Conservation (phyloP, 495 filamentous ascomycete species). For the Aspergillus conjunctus region DNA sequence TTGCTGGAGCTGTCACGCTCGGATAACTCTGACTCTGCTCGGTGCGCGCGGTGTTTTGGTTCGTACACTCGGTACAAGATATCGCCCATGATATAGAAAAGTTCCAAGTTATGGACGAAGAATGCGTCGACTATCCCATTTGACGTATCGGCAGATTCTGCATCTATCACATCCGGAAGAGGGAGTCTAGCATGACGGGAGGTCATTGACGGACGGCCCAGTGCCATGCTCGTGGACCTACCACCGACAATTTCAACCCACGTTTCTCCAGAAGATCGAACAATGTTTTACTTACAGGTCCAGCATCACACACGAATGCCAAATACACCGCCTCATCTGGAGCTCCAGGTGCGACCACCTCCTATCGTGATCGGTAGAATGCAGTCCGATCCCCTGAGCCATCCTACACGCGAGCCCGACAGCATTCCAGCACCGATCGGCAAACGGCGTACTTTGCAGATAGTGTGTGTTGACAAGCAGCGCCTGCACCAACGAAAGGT, state of each 20-base stretch:
- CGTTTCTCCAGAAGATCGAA: background rate
- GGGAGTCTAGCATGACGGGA: constrained; percentile 35
- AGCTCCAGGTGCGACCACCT: constrained; percentile 31
- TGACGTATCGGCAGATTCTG: background rate
- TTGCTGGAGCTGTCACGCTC: constrained; percentile 21
- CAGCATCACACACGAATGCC: constrained; percentile 51
- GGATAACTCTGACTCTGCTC: constrained; percentile 13
- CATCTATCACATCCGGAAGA: background rate
- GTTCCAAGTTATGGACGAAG: background rate
- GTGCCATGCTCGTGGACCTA: constrained; percentile 51
- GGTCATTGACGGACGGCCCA: constrained; percentile 50
- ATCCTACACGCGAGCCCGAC: constrained; percentile 50
- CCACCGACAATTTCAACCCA: background rate
- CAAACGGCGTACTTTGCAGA: constrained; percentile 48
- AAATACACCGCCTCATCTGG: constrained; percentile 46
- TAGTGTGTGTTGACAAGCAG: constrained; percentile 46
- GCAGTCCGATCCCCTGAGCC: constrained; percentile 50
- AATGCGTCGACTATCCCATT: background rate
- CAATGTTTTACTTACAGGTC: constrained; percentile 39
- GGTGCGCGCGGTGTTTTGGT: background rate
- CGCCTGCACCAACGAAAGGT: constrained; percentile 47
- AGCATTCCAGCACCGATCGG: constrained; percentile 49
- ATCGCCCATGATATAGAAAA: constrained; percentile 6
- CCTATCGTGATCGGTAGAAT: constrained; percentile 30
- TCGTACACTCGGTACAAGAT: constrained; percentile 7